Evolutionary conservation across 2,329 filamentous ascomycete species (phyloP), one percentile per base, ranked within the genome.

Genomic region (Lachnellula occidentalis): DNA sequence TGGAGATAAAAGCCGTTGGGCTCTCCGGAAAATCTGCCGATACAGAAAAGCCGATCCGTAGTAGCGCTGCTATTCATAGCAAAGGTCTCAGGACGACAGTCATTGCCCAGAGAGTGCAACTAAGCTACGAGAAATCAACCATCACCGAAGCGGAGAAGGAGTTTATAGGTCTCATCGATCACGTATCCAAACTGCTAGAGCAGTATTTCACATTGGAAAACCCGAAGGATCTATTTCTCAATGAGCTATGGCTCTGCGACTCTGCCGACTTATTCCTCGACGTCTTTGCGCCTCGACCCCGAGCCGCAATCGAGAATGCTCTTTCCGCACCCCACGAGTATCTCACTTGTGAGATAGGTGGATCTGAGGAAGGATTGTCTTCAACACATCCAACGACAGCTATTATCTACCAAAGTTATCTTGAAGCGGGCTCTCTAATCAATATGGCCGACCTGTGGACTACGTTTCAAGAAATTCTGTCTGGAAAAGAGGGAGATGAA

Each of bases 371-470:
- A 21, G 77, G 78, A 0, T 71, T 87, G 9, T 76, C 78, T 41
- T 73, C 82, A 2, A 85, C 81, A 1, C 74, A 90, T 52, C 89
- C 88, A 4, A 77, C 85, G 1, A 87, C 87, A 5, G 81, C 87
- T 1, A 82, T 92, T 34, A 66, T 94, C 24, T 94, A 92, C 66
- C 87, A 88, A 63, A 73, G 94, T 48, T 92, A 92, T 68, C 76
- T 87, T 14, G 89, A 95, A 68, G 86, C 87, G 0, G 88, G 88
- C 0, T 80, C 79, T 8, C 74, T 92, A 55, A 85, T 94, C 70
- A 94, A 94, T 63, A 83, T 87, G 48, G 86, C 82, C 34, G 90
- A 95, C 72, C 69, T 94, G 46, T 92, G 88, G 87, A 80, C 82
- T 12, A 88, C 90, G 3, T 95, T 90, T 69, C 78, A 80, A 61